Evolutionary conservation across 108 stramenopile genomes (phyloP), one percentile per base, ranked within the genome.

Genomic region (Skeletonema menzelii): DNA sequence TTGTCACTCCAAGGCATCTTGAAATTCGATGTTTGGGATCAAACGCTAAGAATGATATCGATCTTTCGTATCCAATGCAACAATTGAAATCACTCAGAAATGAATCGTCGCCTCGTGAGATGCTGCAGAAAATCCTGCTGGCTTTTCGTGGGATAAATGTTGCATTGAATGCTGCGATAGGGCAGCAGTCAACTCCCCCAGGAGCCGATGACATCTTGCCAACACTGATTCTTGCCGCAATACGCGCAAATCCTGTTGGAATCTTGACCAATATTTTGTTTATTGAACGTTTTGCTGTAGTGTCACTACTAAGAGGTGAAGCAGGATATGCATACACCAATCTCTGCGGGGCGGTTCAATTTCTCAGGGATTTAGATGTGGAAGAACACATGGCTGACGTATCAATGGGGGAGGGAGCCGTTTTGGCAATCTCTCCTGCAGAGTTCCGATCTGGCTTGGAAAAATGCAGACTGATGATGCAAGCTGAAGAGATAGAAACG

Each of bases 271-370:
- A 85, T 75, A 63, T 95, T 14, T 65, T 70, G 38, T 75, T 92
- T 49, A 74, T 95, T 56, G 91, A 92, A 69, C 31, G 37, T 5
- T 92, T 92, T 87, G 79, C 89, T 12, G 49, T 79, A 15, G 70
- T 65, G 14, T 80, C 89, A 60, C 73, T 91, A 49, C 44, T 91
- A 40, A 70, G 88, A 53, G 91, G 91, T 34, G 91, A 95, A 74
- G 86, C 89, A 26, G 93, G 91, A 47, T 95, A 95, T 75, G 91
- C 91, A 2, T 92, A 79, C 56, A 95, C 94, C 12, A 92, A 90
- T 47, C 67, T 95, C 15, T 95, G 88, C 46, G 86, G 91, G 34
- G 94, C 94, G 15, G 86, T 92, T 10, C 91, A 95, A 67, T 95
- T 92, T 70, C 64, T 95, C 22, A 84, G 73, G 27, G 91, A 89